Base-by-base conservation (phyloP, 192 early-diverging fungal genomes). In the Anaeromyces robustus region DNA sequence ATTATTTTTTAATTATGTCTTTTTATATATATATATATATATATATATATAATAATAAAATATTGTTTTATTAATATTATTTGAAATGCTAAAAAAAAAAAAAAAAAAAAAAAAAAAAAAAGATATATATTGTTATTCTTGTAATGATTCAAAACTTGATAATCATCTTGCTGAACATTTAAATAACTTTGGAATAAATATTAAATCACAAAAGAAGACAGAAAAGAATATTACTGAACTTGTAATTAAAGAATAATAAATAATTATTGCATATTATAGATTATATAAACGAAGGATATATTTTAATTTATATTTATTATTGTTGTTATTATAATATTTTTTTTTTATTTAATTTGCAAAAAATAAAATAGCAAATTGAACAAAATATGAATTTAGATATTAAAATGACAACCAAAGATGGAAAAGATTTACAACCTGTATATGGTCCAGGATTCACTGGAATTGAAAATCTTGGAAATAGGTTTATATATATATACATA, bases 331-430 rank as follows among this genome's bases (percentile, higher is more conserved):
- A 16, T 43, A 37, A 29, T 80, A 29, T 39, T 32, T 31, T 52
- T 79, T 39, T 39, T 81, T 59, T 32, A 0, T 43, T 29, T 29
- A 30, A 79, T 9, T 31, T 43, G 4, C 2, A 30, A 29, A 43
- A 29, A 43, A 17, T 59, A 32, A 41, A 43, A 26, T 86, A 93
- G 93, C 94, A 97, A 90, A 84, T 99, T 80, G 97, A 98, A 79
- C 94, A 97, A 83, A 99, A 99, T 84, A 86, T 96, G 79, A 94
- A 94, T 85, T 98, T 97, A 89, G 95, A 98, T 82, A 98, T 98
- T 83, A 95, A 92, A 84, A 99, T 99, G 97, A 94, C 93, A 7
- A 97, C 95, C 5, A 94, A 96, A 32, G 97, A 99, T 83, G 97
- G 97, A 68, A 92, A 94, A 81, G 87, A 92, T 30, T 87, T 97